These are phyloP conservation scores for Verbena officinalis DNA, from an alignment of 257 asterid species.

Conservation along the genomic window DNA sequence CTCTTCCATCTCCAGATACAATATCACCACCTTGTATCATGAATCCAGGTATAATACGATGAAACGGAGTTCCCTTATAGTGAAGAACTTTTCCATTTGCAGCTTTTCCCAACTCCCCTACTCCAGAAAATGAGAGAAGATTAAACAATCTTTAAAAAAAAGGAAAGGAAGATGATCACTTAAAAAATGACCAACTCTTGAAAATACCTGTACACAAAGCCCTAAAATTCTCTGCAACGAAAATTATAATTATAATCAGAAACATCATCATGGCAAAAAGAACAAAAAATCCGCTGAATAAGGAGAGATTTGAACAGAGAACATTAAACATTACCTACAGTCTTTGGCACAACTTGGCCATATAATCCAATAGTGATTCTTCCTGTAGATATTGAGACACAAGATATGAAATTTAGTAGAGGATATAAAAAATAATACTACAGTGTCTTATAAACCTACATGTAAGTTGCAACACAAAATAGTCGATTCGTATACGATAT, in stretches of 20 bases:
- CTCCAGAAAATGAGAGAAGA: constrained; percentile 20
- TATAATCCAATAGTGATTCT: constrained; percentile 87
- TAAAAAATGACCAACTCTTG: constrained; percentile 18
- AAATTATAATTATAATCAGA: constrained; percentile 28
- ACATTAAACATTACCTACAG: constrained; percentile 69
- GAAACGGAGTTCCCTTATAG: constrained; percentile 92
- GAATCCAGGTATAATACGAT: constrained; percentile 96
- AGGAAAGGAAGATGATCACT: neutral
- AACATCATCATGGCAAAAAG: neutral
- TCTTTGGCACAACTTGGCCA: constrained; percentile 91
- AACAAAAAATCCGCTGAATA: constrained; percentile 1
- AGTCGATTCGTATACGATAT: neutral
- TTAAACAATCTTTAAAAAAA: neutral
- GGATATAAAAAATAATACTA: neutral
- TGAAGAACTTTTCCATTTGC: constrained; percentile 71
- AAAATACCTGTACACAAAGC: constrained; percentile 95
- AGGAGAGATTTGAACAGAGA: constrained; percentile 23
- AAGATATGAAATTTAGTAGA: constrained; percentile 19
- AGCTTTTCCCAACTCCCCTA: constrained; percentile 91
- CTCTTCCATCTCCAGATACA: constrained; percentile 73
- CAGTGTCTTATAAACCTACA: neutral
- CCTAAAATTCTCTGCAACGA: constrained; percentile 87
- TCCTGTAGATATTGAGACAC: constrained; percentile 54
- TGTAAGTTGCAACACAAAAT: constrained; percentile 5
- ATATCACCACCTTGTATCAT: constrained; percentile 99